Evolutionary conservation across 2,329 filamentous ascomycete genomes (phyloP).

Genomic region (Fusarium succisae): DNA sequence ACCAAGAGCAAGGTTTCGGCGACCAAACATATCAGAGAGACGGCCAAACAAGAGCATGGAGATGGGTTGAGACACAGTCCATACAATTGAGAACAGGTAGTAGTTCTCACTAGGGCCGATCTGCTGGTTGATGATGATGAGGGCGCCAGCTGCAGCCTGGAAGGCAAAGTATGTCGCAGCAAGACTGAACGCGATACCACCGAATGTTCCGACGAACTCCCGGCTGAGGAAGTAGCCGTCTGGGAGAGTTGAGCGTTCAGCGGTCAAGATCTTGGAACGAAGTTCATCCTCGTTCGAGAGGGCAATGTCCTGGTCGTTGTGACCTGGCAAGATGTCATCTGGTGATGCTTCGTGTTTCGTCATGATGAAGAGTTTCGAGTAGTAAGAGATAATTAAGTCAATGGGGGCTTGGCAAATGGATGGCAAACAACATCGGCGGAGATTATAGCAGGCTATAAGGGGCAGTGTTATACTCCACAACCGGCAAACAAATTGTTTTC

Average conservation of each 20-base stretch:
- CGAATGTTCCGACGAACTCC: background rate
- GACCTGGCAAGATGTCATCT: background rate
- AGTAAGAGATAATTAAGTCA: accelerated
- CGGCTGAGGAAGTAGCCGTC: background rate
- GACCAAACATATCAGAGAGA: background rate
- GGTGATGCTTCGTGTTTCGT: background rate
- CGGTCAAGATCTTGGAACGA: background rate
- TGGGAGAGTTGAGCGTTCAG: background rate
- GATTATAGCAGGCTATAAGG: background rate
- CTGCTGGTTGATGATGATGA: background rate
- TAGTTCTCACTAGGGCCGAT: background rate
- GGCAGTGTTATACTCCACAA: background rate
- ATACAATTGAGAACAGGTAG: background rate
- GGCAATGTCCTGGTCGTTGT: background rate
- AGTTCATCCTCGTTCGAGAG: background rate
- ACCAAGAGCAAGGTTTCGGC: background rate
- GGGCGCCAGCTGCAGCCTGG: background rate
- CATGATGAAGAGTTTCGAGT: background rate
- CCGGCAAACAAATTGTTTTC: background rate
- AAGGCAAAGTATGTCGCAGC: background rate
- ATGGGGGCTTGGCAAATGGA: accelerated
- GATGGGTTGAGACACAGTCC: background rate
- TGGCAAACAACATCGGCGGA: background rate
- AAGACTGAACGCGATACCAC: background rate
- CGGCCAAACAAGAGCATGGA: background rate